phyloP scores from a whole-genome alignment of 495 filamentous ascomycete genomes.

The Penicillium antarcticum region DNA sequence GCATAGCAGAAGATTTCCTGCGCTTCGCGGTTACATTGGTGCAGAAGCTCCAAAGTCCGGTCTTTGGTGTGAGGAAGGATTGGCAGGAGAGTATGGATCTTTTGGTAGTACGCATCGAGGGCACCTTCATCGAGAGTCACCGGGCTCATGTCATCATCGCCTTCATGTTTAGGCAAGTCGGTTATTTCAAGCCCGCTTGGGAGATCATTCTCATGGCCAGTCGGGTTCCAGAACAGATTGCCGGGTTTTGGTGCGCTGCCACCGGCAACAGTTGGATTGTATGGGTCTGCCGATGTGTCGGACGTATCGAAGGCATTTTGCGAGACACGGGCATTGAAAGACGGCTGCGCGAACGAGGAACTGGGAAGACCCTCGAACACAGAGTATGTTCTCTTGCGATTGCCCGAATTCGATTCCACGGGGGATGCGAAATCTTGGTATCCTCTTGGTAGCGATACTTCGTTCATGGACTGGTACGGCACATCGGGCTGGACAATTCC shows the following conservation, averaged over 20 bases:
- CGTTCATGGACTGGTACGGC: constrained; percentile 46
- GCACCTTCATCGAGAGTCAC: constrained; percentile 43
- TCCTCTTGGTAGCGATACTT: constrained; percentile 38
- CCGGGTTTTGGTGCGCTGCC: constrained; percentile 33
- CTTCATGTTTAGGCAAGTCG: constrained; percentile 33
- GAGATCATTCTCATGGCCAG: constrained; percentile 35
- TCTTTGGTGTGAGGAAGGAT: constrained; percentile 66
- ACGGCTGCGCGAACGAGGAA: constrained; percentile 44
- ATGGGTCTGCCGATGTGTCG: constrained; percentile 44
- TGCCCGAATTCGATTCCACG: constrained; percentile 34
- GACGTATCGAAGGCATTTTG: constrained; percentile 38
- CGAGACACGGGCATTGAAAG: constrained; percentile 39
- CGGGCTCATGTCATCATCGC: constrained; percentile 39
- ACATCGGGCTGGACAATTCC: constrained; percentile 46
- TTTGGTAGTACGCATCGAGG: constrained; percentile 54
- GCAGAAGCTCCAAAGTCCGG: constrained; percentile 57
- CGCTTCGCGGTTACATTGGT: constrained; percentile 55
- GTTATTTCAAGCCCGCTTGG: constrained; percentile 35
- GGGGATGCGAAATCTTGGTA: constrained; percentile 51
- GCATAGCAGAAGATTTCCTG: constrained; percentile 72
- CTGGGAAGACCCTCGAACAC: constrained; percentile 51
- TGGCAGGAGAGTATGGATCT: constrained; percentile 72
- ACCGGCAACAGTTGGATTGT: constrained; percentile 27
- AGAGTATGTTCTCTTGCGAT: constrained; percentile 55
- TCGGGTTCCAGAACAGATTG: constrained; percentile 37